These are phyloP conservation scores for Monosporascus sp. DNA, from an alignment of 2,329 filamentous ascomycete genomes.

Conservation along the genomic window DNA sequence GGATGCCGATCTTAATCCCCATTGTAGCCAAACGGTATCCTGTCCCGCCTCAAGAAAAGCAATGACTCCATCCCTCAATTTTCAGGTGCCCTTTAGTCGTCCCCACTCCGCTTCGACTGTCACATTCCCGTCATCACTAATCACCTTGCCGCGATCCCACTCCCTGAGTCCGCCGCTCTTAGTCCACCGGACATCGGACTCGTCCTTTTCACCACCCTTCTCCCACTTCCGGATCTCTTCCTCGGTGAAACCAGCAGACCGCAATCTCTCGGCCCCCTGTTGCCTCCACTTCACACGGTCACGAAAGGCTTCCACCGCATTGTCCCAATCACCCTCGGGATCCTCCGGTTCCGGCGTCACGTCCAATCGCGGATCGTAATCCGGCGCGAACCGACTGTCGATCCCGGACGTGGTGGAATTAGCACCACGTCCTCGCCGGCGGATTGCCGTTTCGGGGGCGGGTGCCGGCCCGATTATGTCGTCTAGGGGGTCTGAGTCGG, in stretches of 20 bases:
- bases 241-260: constrained; percentile 73
- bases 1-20: too few species aligned
- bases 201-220: constrained; percentile 53
- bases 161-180: constrained; percentile 60
- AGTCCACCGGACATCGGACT: constrained; percentile 68
- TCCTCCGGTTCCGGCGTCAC: constrained; percentile 39
- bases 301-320: constrained; percentile 70
- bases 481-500: constrained; percentile 71
- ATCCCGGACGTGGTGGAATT: constrained; percentile 61
- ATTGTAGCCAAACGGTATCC: too few species aligned
- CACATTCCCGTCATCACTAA: constrained; percentile 12
- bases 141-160: constrained; percentile 54
- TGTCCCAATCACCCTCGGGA: constrained; percentile 64
- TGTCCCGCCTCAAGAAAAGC: too few species aligned
- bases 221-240: constrained; percentile 70
- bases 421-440: constrained; percentile 67
- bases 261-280: constrained; percentile 70
- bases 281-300: constrained; percentile 76
- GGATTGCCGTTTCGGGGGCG: constrained; percentile 33
- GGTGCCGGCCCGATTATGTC: constrained; percentile 71
- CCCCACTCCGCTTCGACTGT: constrained; percentile 12
- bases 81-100: constrained; percentile 5
- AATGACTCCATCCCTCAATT: too few species aligned
- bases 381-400: constrained; percentile 71
- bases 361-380: constrained; percentile 55